Percentiles rank a stretch among this genome's conserved stretches.
Evolutionary conservation across 306 rosid genomes (phyloP).

Genomic region (Erythrophleum fordii): DNA sequence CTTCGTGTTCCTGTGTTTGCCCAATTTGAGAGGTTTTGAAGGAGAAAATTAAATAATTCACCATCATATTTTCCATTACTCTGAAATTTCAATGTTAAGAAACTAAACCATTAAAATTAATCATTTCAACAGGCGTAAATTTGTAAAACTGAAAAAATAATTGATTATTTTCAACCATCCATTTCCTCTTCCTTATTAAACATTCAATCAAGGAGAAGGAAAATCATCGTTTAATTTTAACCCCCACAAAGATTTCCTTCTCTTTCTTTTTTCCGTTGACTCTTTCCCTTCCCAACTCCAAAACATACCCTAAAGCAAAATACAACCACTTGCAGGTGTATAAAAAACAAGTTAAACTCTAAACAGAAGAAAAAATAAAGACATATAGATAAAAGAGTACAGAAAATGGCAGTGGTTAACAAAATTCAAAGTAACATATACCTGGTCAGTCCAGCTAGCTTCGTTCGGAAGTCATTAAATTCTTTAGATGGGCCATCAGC

Average conservation of each 20-base stretch:
- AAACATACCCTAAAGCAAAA: neutral
- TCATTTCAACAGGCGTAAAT: neutral
- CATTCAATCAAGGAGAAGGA: neutral
- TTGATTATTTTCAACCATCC: neutral
- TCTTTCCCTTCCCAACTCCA: neutral
- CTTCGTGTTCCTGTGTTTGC: neutral
- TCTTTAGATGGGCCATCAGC: conserved; percentile 64
- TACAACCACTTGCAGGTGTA: neutral
- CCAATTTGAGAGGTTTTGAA: neutral
- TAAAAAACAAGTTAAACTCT: neutral
- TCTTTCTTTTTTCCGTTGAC: neutral
- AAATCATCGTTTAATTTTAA: neutral
- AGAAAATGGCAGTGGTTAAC: neutral
- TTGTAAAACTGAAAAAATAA: neutral
- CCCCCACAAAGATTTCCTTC: neutral
- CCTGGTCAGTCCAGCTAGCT: conserved; percentile 82
- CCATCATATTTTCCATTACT: neutral
- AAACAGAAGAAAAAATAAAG: neutral
- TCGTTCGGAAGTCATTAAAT: conserved; percentile 82
- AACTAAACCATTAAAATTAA: neutral
- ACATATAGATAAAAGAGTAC: conserved; percentile 2
- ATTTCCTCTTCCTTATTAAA: neutral
- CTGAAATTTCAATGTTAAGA: neutral
- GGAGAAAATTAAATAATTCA: neutral
- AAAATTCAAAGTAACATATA: conserved; percentile 11